Conservation (phyloP, 495 filamentous ascomycete genomes). For the Neurospora sp. region DNA sequence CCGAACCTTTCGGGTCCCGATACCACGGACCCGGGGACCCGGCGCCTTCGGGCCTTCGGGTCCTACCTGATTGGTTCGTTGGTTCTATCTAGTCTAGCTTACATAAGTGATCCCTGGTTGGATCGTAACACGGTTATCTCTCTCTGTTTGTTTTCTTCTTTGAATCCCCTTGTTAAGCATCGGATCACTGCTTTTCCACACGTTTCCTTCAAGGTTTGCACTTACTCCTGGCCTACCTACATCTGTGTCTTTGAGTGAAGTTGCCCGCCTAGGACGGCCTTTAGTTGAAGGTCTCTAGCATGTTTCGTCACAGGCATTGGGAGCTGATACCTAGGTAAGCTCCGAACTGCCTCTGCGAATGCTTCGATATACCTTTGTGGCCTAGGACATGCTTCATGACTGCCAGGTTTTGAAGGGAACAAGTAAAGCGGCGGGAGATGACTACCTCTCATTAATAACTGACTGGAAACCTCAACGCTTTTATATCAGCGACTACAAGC, state of each 20-base stretch:
- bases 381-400: neutral
- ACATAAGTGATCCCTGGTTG: too few species aligned
- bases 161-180: neutral
- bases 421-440: too few species aligned
- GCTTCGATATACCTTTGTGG: too few species aligned
- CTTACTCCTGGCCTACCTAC: neutral
- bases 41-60: too few species aligned
- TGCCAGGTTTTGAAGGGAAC: too few species aligned
- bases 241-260: neutral
- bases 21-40: too few species aligned
- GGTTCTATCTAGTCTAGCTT: too few species aligned
- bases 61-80: too few species aligned
- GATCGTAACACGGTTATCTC: too few species aligned
- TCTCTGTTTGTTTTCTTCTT: neutral
- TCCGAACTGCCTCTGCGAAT: too few species aligned
- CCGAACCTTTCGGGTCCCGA: too few species aligned
- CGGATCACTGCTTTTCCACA: neutral
- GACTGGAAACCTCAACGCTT: neutral
- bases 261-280: neutral
- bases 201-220: neutral
- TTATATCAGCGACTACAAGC: neutral
- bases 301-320: neutral
- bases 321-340: too few species aligned
- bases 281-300: neutral
- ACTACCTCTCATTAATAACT: neutral